A percentile compares a stretch with the other conserved stretches of the same genome.
Conservation (phyloP, 2,329 filamentous ascomycete genomes). For the Alternaria solani region DNA sequence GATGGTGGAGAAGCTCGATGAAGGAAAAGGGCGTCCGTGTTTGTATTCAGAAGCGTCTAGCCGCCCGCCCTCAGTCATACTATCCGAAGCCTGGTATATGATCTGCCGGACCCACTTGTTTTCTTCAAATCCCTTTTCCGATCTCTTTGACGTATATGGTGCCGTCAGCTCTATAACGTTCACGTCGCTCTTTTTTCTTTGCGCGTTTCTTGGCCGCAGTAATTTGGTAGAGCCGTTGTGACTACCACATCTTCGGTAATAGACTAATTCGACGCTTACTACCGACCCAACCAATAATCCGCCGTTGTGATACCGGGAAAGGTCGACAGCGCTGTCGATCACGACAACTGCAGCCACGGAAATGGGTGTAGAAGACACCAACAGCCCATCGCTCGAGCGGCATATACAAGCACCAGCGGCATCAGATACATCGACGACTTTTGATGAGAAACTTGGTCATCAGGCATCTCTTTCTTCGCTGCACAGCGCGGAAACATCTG, state of each 20-base stretch:
- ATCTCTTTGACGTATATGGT: not conserved
- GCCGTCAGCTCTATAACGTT: not conserved
- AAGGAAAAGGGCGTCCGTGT: not conserved
- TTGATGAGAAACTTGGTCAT: slow-evolving; percentile 30
- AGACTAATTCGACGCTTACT: not conserved
- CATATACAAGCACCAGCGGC: not conserved
- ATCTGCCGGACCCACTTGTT: not conserved
- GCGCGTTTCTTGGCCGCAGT: not conserved
- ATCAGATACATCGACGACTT: slow-evolving; percentile 3
- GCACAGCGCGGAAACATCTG: slow-evolving; percentile 14
- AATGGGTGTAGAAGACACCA: not conserved
- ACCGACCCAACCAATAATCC: not conserved
- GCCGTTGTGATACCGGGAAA: not conserved
- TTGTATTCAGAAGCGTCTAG: not conserved
- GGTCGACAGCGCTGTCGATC: not conserved
- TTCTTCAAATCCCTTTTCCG: not conserved
- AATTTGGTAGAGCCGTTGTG: not conserved
- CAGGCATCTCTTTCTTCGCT: slow-evolving; percentile 22
- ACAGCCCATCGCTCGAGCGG: not conserved
- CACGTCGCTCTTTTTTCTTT: not conserved
- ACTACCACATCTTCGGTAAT: not conserved
- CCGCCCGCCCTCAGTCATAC: not conserved
- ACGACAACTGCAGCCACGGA: not conserved
- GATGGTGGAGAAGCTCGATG: not conserved
- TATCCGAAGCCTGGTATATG: not conserved